phyloP scores from a whole-genome alignment of 371 early-diverging fungal species.

The Blakeslea trispora region DNA sequence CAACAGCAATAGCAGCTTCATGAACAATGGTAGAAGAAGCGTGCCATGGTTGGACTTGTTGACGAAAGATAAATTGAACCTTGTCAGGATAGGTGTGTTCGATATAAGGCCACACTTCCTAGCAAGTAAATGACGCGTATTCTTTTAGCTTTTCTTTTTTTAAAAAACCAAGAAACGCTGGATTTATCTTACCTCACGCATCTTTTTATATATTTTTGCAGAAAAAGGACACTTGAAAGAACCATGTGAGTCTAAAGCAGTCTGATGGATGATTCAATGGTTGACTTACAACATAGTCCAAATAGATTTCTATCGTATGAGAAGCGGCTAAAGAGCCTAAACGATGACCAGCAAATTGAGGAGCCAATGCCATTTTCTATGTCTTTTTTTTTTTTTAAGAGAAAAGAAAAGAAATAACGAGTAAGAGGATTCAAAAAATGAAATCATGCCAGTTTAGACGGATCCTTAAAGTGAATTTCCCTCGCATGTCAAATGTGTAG shows the following conservation, averaged over 20 bases:
- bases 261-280: not conserved
- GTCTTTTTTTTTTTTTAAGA: too few species aligned
- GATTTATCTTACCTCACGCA: slow-evolving; percentile 44
- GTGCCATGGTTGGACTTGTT: slow-evolving; percentile 89
- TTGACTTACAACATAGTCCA: slow-evolving; percentile 63
- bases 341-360: slow-evolving; percentile 60
- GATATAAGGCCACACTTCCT: slow-evolving; percentile 63
- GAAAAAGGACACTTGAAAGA: slow-evolving; percentile 62
- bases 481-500: too few species aligned
- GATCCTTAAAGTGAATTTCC: too few species aligned
- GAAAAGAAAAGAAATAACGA: too few species aligned
- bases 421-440: too few species aligned
- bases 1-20: slow-evolving; percentile 83
- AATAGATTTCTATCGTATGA: slow-evolving; percentile 63
- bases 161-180: too few species aligned
- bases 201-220: slow-evolving; percentile 56
- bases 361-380: slow-evolving; percentile 45
- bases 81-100: slow-evolving; percentile 50
- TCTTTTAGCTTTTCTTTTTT: not conserved
- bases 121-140: not conserved
- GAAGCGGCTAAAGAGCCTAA: slow-evolving; percentile 52
- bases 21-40: slow-evolving; percentile 73
- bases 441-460: too few species aligned
- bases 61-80: slow-evolving; percentile 69
- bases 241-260: slow-evolving; percentile 9